Evolutionary conservation across 352 stramenopile genomes (phyloP), one percentile per base, ranked within the genome.

Genomic region (Phytophthora colocasiae): DNA sequence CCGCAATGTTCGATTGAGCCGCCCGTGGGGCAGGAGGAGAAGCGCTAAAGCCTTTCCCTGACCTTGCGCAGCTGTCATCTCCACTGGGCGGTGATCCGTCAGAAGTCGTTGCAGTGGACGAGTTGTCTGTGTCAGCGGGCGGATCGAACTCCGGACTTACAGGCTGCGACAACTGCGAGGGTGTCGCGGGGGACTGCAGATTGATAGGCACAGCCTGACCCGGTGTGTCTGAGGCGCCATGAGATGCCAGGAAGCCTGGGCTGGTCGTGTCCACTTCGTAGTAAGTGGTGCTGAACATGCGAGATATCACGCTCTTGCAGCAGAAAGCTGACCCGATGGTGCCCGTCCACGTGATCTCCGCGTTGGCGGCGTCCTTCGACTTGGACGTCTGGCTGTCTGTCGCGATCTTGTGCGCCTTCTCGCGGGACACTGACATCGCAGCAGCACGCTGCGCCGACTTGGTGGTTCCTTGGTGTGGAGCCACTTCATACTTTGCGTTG

Each of bases 401-500:
- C n/a, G 80, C 78, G 22, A 94, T 90, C 27, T 73, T 75, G 34
- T 73, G 78, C 19, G 81, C 71, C 43, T 82, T 81, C 32, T 92
- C 83, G 12, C 73, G 68, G 11, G 86, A 79, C 9, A 94, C 63
- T 2, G 69, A 60, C 27, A 72, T 68, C 1, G 76, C 65, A 11
- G 75, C 69, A 5, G 69, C 63, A n/a, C 80, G 70, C 39, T 88
- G 77, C 0, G 70, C 55, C 14, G 63, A 64, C 50, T 81, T 85
- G 53, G 87, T 89, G 17, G 81, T 82, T 19, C 87, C 87, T 56
- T 92, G 78, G 48, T 93, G 85, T 26, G 87, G 81, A 15, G 80
- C 76, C 62, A 95, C 88, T 69, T 95, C 87, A 63, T 95, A 95
- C 69, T 95, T 95, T 56, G 79, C 58, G 50, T 91, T 91, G 32